Conservation (phyloP, 2,329 filamentous ascomycete genomes). For the Xylaria sp. region DNA sequence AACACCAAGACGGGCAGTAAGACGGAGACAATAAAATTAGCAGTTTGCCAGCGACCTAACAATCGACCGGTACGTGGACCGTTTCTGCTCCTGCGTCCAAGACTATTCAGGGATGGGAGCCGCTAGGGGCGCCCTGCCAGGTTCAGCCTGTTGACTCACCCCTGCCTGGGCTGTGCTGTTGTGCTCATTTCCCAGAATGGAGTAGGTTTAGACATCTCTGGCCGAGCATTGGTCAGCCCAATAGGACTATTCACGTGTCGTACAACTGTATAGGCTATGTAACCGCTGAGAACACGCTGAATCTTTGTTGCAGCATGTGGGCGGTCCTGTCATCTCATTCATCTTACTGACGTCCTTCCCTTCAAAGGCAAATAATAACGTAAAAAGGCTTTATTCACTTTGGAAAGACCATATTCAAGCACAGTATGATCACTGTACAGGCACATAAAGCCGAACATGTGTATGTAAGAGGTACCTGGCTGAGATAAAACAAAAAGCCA, state of each 20-base stretch:
- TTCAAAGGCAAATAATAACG: background rate
- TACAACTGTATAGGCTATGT: constrained; percentile 11
- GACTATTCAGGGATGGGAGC: constrained; percentile 5
- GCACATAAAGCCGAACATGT: background rate
- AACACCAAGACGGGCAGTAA: constrained; percentile 22
- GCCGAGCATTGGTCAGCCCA: constrained; percentile 25
- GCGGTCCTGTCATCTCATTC: constrained; percentile 14
- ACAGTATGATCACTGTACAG: background rate
- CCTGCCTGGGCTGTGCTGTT: constrained; percentile 34
- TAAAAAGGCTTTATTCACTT: constrained; percentile 8
- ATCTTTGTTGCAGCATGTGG: background rate
- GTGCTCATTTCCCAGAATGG: constrained; percentile 34
- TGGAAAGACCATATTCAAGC: background rate
- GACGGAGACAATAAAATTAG: constrained; percentile 34
- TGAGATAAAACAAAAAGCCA: background rate
- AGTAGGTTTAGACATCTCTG: constrained; percentile 1
- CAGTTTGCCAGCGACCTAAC: constrained; percentile 25
- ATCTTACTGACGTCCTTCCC: background rate
- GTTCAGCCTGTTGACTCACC: constrained; percentile 13
- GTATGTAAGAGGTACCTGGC: background rate
- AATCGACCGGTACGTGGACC: constrained; percentile 20
- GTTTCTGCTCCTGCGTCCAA: constrained; percentile 21
- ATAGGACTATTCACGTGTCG: constrained; percentile 8
- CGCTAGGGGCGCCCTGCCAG: constrained; percentile 1
- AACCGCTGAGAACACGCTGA: background rate